These are phyloP conservation scores for Theobroma grandiflorum DNA, from an alignment of 441 rosid species.

Conservation along the genomic window DNA sequence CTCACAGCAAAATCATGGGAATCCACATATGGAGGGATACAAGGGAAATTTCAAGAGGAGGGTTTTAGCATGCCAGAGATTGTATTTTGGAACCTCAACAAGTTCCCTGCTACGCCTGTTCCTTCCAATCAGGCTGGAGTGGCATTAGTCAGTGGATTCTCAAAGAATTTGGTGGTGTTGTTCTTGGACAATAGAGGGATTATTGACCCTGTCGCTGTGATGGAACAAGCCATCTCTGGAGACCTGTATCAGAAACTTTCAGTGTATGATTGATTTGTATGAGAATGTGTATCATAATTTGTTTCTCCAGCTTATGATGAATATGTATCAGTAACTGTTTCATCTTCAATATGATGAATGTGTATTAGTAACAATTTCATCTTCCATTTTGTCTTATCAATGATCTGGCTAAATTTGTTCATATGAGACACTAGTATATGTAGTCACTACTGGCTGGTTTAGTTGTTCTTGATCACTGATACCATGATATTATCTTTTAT, in stretches of 20 bases:
- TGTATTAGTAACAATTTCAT: too few relatives aligned
- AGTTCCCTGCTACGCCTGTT: slow-evolving; percentile 43
- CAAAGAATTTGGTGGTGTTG: slow-evolving; percentile 51
- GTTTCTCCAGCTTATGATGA: neutral
- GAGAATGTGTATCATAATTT: neutral
- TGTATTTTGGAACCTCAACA: slow-evolving; percentile 55
- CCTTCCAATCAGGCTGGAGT: slow-evolving; percentile 41
- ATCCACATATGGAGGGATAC: slow-evolving; percentile 39
- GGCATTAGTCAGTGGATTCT: slow-evolving; percentile 56
- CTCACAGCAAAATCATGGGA: slow-evolving; percentile 36
- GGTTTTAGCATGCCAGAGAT: slow-evolving; percentile 42
- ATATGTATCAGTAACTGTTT: neutral
- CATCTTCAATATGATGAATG: neutral
- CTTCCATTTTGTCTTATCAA: neutral
- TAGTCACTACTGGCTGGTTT: too few relatives aligned
- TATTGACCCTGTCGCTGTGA: slow-evolving; percentile 42
- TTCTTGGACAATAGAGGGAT: slow-evolving; percentile 55
- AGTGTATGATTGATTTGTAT: slow-evolving; percentile 33
- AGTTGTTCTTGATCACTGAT: neutral
- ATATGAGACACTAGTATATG: too few relatives aligned
- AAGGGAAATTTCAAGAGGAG: slow-evolving; percentile 39
- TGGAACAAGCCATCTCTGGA: slow-evolving; percentile 46
- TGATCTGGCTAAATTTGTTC: neutral
- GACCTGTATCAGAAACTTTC: slow-evolving; percentile 46
- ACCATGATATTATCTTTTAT: neutral